phyloP scores from a whole-genome alignment of 108 stramenopile species.

The Pseudonitzschia multiseries region DNA sequence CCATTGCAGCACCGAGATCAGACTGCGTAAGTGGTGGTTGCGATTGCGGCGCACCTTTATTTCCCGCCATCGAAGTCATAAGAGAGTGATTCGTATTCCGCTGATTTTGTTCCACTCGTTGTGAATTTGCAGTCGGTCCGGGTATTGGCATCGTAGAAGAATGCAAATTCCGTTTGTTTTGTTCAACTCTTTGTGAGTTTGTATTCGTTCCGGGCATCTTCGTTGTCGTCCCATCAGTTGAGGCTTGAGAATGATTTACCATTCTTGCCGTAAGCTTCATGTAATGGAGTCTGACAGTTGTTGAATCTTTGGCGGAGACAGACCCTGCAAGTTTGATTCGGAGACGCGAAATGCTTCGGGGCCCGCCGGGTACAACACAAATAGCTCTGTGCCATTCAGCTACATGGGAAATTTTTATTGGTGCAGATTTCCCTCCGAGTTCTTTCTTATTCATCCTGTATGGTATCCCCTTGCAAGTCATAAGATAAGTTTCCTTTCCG shows the following conservation, averaged over 20 bases:
- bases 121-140: not conserved
- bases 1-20: slow-evolving; percentile 45
- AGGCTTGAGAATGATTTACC: slow-evolving; percentile 2
- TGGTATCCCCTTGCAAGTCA: slow-evolving; percentile 39
- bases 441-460: slow-evolving; percentile 11
- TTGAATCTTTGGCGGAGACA: not conserved
- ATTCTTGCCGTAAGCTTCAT: slow-evolving; percentile 37
- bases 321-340: slow-evolving; percentile 16
- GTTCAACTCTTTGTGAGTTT: not conserved
- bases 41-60: not conserved
- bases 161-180: not conserved
- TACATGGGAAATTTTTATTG: not conserved
- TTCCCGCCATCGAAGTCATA: not conserved
- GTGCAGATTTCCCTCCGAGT: not conserved
- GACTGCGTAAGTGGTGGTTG: slow-evolving; percentile 18
- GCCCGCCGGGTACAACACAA: slow-evolving; percentile 47
- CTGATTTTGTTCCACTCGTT: not conserved
- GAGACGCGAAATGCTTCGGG: slow-evolving; percentile 24
- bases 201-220: not conserved
- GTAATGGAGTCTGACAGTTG: slow-evolving; percentile 4
- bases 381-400: slow-evolving; percentile 28
- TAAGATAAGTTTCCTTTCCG: slow-evolving; percentile 39
- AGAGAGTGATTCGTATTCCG: not conserved
- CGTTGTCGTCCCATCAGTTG: slow-evolving; percentile 6
- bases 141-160: not conserved